A percentile compares a stretch with the other conserved stretches of the same genome.
Evolutionary conservation across 257 asterid genomes (phyloP).

Genomic region (Petunia axillaris): DNA sequence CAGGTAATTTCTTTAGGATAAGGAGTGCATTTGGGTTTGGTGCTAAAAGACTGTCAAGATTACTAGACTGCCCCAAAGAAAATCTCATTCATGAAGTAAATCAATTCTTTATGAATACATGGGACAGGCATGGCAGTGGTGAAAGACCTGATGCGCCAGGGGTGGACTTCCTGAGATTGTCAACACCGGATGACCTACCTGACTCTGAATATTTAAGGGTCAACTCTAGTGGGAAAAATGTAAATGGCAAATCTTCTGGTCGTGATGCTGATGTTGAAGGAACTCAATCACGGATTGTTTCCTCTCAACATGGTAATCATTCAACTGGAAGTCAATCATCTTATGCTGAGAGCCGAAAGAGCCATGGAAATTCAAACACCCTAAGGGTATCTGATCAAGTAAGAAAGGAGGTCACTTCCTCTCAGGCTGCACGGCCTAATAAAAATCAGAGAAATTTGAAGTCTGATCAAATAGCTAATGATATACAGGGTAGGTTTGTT

Average conservation of each 20-base stretch:
- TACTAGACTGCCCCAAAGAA: conserved; percentile 76
- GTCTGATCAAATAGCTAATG: conserved; percentile 58
- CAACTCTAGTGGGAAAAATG: conserved; percentile 40
- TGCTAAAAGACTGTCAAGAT: conserved; percentile 77
- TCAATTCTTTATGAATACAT: conserved; percentile 86
- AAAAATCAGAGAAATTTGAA: conserved; percentile 55
- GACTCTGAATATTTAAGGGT: conserved; percentile 49
- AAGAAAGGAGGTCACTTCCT: conserved; percentile 45
- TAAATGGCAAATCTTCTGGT: conserved; percentile 36
- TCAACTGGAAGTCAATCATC: conserved; percentile 45
- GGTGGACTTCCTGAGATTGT: conserved; percentile 45
- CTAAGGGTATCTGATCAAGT: conserved; percentile 43
- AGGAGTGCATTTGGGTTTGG: conserved; percentile 97
- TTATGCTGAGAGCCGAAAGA: conserved; percentile 50
- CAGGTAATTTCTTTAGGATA: conserved; percentile 88
- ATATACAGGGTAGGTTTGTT: conserved; percentile 58
- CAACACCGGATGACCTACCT: conserved; percentile 47
- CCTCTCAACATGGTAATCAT: conserved; percentile 46
- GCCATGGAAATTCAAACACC: conserved; percentile 47
- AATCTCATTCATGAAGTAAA: conserved; percentile 61
- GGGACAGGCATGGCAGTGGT: conserved; percentile 93
- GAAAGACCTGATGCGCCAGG: conserved; percentile 87
- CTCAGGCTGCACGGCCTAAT: conserved; percentile 47
- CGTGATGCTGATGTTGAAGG: conserved; percentile 33
- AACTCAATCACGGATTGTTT: conserved; percentile 34